These are phyloP conservation scores for Diaporthe amygdali DNA, from an alignment of 2,329 filamentous ascomycete species.

Conservation along the genomic window DNA sequence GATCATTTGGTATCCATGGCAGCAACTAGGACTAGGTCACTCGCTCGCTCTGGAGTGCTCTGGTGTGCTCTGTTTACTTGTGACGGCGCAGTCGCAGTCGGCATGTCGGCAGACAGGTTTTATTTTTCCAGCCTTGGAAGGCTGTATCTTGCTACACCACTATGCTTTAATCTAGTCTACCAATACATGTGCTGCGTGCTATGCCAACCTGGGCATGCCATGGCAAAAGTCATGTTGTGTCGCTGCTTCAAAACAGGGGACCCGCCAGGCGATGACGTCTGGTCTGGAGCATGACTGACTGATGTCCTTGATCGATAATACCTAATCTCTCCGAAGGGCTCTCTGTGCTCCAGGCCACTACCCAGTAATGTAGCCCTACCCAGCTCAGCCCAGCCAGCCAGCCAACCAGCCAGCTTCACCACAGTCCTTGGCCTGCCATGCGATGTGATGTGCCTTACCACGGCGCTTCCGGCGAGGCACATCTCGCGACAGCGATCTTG, in stretches of 20 bases:
- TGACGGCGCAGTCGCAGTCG: neutral
- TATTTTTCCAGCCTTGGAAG: neutral
- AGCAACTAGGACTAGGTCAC: neutral
- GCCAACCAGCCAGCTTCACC: neutral
- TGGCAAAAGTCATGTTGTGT: neutral
- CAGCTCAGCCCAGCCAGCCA: no score
- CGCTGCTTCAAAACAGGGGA: neutral
- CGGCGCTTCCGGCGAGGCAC: slow-evolving; percentile 2
- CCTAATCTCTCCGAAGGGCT: neutral
- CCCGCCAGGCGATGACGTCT: slow-evolving; percentile 10
- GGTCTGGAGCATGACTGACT: neutral
- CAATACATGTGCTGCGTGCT: neutral
- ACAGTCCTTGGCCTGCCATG: neutral
- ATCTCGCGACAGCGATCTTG: neutral
- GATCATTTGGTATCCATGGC: neutral
- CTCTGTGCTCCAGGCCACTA: neutral
- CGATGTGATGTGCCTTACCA: neutral
- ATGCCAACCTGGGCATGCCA: neutral
- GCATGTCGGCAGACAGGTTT: neutral
- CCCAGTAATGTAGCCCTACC: neutral
- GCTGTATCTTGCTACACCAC: no score
- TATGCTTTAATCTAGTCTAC: neutral
- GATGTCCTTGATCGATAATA: neutral
- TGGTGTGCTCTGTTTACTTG: slow-evolving; percentile 1
- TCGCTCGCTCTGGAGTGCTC: neutral